Percentiles rank a stretch among this genome's conserved stretches.
These are phyloP conservation scores for Fusarium solani-melongenae DNA, from an alignment of 2,329 filamentous ascomycete species.

Conservation along the genomic window DNA sequence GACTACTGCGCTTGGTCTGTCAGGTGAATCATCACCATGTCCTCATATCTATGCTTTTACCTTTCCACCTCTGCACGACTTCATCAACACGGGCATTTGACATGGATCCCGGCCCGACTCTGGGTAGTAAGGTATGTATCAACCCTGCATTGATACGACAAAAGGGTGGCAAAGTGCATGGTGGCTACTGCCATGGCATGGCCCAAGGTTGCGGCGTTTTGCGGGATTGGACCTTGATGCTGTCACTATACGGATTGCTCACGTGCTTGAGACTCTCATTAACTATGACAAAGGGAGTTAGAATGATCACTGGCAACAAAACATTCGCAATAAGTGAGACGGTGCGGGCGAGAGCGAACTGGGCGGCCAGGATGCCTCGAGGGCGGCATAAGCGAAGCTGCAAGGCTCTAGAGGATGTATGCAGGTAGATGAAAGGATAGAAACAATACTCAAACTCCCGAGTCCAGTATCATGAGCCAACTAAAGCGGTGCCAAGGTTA, in stretches of 20 bases:
- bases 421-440: background rate
- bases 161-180: background rate
- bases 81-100: background rate
- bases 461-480: background rate
- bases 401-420: background rate
- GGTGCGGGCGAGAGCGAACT: background rate
- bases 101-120: background rate
- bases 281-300: accelerated
- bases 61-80: background rate
- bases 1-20: no score
- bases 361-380: background rate
- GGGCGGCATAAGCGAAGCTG: background rate
- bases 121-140: background rate
- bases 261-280: background rate
- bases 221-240: background rate
- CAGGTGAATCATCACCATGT: background rate
- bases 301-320: background rate
- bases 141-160: background rate
- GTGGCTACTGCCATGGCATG: background rate
- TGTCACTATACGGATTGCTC: background rate
- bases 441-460: accelerated
- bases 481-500: background rate
- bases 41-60: no score
- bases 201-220: background rate
- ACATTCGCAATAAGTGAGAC: background rate